Percentiles rank a stretch among this genome's conserved stretches.
These are phyloP conservation scores for Turritis glabra DNA, from an alignment of 345 rosid genomes.

Conservation along the genomic window DNA sequence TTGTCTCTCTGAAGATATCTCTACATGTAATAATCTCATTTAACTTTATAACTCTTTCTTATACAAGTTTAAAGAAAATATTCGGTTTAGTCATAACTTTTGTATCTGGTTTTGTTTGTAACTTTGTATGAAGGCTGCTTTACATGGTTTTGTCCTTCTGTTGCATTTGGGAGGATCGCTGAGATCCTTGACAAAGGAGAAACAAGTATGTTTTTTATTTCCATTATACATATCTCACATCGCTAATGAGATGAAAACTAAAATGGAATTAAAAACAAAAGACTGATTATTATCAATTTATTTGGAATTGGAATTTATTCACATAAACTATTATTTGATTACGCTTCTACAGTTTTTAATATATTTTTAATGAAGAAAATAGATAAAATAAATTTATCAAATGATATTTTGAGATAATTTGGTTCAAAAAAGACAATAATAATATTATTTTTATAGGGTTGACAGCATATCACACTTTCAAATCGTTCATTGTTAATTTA, in stretches of 20 bases:
- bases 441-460: too few relatives aligned
- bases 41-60: background rate
- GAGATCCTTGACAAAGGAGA: conserved; percentile 59
- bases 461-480: too few relatives aligned
- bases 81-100: background rate
- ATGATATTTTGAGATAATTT: background rate
- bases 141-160: conserved; percentile 56
- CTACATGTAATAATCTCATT: conserved; percentile 45
- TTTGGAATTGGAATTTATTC: background rate
- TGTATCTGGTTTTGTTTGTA: conserved; percentile 2
- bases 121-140: conserved; percentile 41
- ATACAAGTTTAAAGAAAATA: background rate
- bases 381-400: background rate
- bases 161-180: conserved; percentile 53
- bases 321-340: background rate
- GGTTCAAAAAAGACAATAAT: background rate
- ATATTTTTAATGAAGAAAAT: background rate
- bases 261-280: background rate
- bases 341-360: background rate
- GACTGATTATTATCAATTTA: background rate
- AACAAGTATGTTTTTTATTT: conserved; percentile 36
- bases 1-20: conserved; percentile 51
- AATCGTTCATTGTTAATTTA: too few relatives aligned
- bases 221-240: background rate
- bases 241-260: background rate